These are phyloP conservation scores for Xylaria cubensis DNA, from an alignment of 495 filamentous ascomycete species.

Conservation along the genomic window DNA sequence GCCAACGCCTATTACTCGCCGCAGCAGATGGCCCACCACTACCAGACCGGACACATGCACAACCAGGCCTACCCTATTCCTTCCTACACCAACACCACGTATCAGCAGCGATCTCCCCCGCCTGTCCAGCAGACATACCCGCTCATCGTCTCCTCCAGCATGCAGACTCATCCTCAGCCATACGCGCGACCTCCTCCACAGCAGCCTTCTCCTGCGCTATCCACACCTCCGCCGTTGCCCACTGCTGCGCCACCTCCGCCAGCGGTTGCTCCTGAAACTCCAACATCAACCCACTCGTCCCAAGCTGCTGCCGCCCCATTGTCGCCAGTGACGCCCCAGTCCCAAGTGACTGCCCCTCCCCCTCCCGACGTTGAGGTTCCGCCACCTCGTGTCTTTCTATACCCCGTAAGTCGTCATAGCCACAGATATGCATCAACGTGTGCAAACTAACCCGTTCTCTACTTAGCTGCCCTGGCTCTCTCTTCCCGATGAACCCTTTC, in stretches of 20 bases:
- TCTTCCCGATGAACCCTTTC: conserved; percentile 69
- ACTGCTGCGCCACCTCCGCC: conserved; percentile 48
- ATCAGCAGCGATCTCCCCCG: conserved; percentile 45
- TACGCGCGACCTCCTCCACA: conserved; percentile 49
- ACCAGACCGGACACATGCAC: conserved; percentile 48
- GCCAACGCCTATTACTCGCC: conserved; percentile 44
- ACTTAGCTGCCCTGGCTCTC: conserved; percentile 84
- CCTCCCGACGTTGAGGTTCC: conserved; percentile 29
- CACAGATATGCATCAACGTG: not conserved
- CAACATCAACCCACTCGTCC: conserved; percentile 54
- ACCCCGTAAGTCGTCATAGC: conserved; percentile 63
- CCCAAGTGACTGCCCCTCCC: conserved; percentile 28
- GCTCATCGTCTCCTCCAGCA: conserved; percentile 46
- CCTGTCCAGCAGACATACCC: conserved; percentile 51
- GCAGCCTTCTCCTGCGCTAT: conserved; percentile 47
- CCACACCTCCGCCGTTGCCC: conserved; percentile 49
- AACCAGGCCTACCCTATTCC: conserved; percentile 44
- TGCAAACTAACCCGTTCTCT: conserved; percentile 29
- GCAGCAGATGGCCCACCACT: conserved; percentile 48
- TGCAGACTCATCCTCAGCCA: conserved; percentile 42
- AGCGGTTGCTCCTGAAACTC: conserved; percentile 42
- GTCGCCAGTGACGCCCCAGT: conserved; percentile 45
- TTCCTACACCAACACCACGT: conserved; percentile 42
- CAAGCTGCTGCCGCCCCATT: conserved; percentile 47
- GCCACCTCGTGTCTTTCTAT: conserved; percentile 55